Evolutionary conservation across 1,139 yeast genomes (phyloP), one percentile per base, ranked within the genome.

Genomic region (Suhomyces panamericanus): DNA sequence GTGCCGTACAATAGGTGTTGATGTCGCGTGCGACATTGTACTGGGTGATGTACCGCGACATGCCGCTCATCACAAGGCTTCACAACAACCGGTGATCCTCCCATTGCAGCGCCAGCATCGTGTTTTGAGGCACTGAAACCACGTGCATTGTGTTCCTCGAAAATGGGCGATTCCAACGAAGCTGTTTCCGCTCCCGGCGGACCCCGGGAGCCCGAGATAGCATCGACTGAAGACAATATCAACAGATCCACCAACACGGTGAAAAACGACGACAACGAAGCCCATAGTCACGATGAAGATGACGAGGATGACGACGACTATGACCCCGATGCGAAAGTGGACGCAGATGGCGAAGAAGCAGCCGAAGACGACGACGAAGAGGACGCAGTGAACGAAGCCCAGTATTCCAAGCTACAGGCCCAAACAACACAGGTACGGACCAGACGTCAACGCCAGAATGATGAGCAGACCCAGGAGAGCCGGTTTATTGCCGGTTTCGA

Each of bases 291-390:
- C 2, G 59, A 49, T 27, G 62, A 53, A 7, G 63, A 57, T 14
- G 63, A 60, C 4, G 80, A 81, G 48, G 69, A 74, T 35, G 88
- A 83, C 51, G 84, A 82, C 34, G 87, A 82, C 48, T 85, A 80
- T 42, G 88, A 83, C 52, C 83, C 75, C 59, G 77, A 77, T 46
- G 86, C 86, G 13, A 67, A 65, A 9, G 61, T 59, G n/a, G 58
- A 58, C 37, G 43, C 43, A 12, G 47, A 46, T 1, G 56, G 53
- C 10, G 56, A 50, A 2, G 57, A 53, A 10, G 60, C 47, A 4
- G 63, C 59, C 2, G 65, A 56, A 13, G 64, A 59, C 7, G 65
- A 57, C 6, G 60, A 54, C 13, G 59, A 55, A 32, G 56, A 51
- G 13, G 54, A 52, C 5, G 55, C 49, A 31, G 63, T 57, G 11